Evolutionary conservation across 495 filamentous ascomycete genomes (phyloP), one percentile per base, ranked within the genome.

Genomic region (Xylaria scruposa): DNA sequence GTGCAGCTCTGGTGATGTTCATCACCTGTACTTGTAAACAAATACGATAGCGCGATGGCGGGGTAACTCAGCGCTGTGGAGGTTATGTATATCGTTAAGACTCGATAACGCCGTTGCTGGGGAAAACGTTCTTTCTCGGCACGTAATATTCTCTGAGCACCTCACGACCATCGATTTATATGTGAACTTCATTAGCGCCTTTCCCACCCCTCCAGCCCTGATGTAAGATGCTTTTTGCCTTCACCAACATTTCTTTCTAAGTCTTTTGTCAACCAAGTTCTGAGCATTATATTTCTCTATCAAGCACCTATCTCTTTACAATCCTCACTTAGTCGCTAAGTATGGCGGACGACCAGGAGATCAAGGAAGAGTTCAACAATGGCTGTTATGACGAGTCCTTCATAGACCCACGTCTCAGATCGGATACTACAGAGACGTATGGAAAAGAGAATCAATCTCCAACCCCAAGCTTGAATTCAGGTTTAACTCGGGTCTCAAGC

Each of bases 341-440:
- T 24, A 66, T 66, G 63, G 29, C 24, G 19, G 26, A 29, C 29
- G 12, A 65, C 44, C 24, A 24, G 38, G 29, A 53, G 38, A 8
- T 21, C 17, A 53, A 66, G 19, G 8, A 12, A 8, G 46, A 38
- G 19, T 38, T 44, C 21, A 24, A 42, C 38, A 5, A 44, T 29
- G 12, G 47, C 38, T 36, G 8, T 53, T 21, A 44, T 26, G 47
- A 54, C 36, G 54, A 70, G 42, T 60, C 42, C 19, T 4, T 60
- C 7, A 31, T 70, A 19, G 67, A 70, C 42, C 67, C 67, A 10
- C 67, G 67, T 36, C 67, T 70, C 12, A 59, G 54, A 38, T 15
- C 42, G 2, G 38, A 49, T 8, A 17, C 8, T 17, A 17, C 40
- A 61, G 42, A 61, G 29, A 70, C 13, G 29, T 13, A 9, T 8